phyloP scores from a whole-genome alignment of 805 yeast genomes.

The Starmera quercuum region DNA sequence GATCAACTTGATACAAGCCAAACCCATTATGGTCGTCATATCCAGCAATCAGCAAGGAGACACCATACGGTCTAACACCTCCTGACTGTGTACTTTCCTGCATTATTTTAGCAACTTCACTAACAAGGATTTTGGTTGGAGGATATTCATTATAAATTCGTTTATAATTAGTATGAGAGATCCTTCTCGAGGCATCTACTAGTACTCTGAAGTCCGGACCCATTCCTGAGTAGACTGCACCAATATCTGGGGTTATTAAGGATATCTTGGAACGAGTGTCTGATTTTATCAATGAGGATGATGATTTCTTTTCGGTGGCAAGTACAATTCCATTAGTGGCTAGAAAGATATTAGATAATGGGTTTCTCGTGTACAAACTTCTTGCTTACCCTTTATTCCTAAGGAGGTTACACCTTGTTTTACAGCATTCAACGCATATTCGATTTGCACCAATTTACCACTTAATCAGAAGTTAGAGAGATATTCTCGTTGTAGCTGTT shows the following conservation, averaged over 20 bases:
- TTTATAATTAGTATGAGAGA: conserved; percentile 88
- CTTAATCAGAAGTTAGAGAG: conserved; percentile 27
- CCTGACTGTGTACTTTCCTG: conserved; percentile 99
- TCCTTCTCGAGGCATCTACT: conserved; percentile 88
- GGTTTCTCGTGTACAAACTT: not conserved
- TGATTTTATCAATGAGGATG: conserved; percentile 66
- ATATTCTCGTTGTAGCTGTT: not conserved
- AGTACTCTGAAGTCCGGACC: conserved; percentile 97
- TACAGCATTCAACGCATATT: conserved; percentile 94
- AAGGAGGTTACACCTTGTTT: conserved; percentile 96
- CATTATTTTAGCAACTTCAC: conserved; percentile 92
- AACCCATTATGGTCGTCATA: conserved; percentile 70
- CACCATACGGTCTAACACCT: conserved; percentile 98
- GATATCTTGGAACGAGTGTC: conserved; percentile 76
- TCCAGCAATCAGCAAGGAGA: conserved; percentile 89
- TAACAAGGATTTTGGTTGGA: conserved; percentile 88
- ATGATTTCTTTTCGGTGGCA: conserved; percentile 91
- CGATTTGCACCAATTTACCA: conserved; percentile 96
- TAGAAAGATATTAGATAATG: conserved; percentile 2
- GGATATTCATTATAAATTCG: conserved; percentile 95
- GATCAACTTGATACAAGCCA: conserved; percentile 93
- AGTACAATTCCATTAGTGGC: conserved; percentile 94
- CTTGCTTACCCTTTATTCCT: conserved; percentile 58
- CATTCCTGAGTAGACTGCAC: conserved; percentile 97
- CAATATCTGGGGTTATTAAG: conserved; percentile 87